phyloP scores from a whole-genome alignment of 352 stramenopile genomes.

The Phytophthora syringae region DNA sequence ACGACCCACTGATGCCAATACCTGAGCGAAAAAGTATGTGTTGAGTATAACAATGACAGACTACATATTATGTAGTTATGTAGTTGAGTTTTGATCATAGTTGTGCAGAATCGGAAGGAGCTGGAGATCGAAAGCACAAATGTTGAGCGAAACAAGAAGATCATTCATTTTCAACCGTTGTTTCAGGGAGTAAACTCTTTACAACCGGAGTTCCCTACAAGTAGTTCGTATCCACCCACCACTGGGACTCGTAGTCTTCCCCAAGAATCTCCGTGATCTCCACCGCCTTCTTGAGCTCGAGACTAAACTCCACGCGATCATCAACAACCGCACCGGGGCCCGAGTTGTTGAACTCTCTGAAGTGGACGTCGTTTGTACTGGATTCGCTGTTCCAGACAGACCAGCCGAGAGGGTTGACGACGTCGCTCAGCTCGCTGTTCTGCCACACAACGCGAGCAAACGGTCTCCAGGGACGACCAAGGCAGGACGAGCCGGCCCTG shows the following conservation, averaged over 20 bases:
- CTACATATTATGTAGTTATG: too few species aligned
- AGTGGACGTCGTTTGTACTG: constrained; percentile 18
- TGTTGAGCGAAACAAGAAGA: too few species aligned
- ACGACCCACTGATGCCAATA: too few species aligned
- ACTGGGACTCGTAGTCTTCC: constrained; percentile 6
- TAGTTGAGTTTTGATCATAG: too few species aligned
- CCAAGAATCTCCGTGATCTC: constrained; percentile 13
- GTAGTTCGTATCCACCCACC: constrained; percentile 8
- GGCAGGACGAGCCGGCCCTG: constrained; percentile 8
- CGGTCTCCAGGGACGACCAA: constrained; percentile 23
- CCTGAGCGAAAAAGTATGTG: too few species aligned
- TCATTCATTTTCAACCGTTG: too few species aligned
- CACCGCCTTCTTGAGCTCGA: background rate
- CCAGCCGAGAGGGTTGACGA: constrained; percentile 19
- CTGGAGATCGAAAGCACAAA: too few species aligned
- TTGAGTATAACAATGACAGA: too few species aligned
- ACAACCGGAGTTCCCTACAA: too few species aligned
- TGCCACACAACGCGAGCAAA: constrained; percentile 28
- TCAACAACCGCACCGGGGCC: constrained; percentile 15
- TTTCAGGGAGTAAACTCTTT: too few species aligned
- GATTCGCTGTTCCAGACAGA: constrained; percentile 12
- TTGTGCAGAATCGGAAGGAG: too few species aligned
- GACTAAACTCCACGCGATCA: constrained; percentile 13
- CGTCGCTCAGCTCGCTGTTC: constrained; percentile 17
- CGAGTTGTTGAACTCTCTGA: constrained; percentile 27